phyloP scores from a whole-genome alignment of 148 eudicot genomes.

The Amaranthus hypochondriacus region DNA sequence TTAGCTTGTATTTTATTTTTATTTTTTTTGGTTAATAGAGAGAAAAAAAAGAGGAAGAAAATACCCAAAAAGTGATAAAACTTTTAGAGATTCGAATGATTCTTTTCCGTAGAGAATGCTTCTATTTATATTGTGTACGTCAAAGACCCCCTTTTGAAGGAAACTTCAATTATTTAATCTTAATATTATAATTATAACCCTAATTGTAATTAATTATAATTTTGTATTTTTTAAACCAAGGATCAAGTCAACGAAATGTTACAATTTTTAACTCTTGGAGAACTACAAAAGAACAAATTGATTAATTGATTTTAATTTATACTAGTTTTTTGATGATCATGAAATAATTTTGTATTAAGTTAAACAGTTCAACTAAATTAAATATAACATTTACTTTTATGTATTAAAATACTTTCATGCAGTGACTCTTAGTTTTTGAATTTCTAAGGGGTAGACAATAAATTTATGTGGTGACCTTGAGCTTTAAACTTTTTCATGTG shows the following conservation, averaged over 20 bases:
- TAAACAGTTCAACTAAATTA: too few relatives aligned
- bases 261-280: conserved; percentile 15
- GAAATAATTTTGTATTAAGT: too few relatives aligned
- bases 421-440: too few relatives aligned
- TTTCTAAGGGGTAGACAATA: too few relatives aligned
- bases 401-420: too few relatives aligned
- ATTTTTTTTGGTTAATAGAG: background rate
- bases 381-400: too few relatives aligned
- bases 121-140: conserved; percentile 21
- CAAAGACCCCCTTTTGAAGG: conserved; percentile 2
- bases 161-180: background rate
- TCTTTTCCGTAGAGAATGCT: conserved; percentile 6
- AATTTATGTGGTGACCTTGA: too few relatives aligned
- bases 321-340: background rate
- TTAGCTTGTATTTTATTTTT: background rate
- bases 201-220: background rate
- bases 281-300: conserved; percentile 11
- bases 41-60: background rate
- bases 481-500: too few relatives aligned
- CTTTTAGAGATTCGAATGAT: conserved; percentile 20
- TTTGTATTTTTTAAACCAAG: background rate
- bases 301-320: background rate
- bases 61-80: conserved; percentile 1
- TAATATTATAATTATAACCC: background rate
- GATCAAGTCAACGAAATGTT: conserved; percentile 21